Evolutionary conservation across 2,329 filamentous ascomycete species (phyloP).

Genomic region (Bipolaris sorokiniana): DNA sequence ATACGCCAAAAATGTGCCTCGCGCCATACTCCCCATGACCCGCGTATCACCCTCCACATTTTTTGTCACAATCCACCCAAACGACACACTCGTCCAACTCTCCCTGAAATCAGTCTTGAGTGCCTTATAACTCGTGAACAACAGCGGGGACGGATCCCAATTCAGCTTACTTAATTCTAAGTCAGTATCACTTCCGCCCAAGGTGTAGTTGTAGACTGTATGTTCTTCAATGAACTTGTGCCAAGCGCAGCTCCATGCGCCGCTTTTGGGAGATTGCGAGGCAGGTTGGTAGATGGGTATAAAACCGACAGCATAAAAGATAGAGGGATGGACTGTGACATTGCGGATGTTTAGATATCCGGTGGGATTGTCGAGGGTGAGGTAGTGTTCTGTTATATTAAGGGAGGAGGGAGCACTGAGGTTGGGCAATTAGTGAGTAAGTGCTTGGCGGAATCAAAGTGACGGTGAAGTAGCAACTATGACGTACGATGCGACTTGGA

Average conservation of each 20-base stretch:
- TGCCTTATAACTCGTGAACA: not conserved
- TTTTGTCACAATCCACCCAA: not conserved
- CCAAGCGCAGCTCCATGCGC: not conserved
- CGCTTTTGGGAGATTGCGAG: not conserved
- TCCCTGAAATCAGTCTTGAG: not conserved
- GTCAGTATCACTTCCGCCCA: not conserved
- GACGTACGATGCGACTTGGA: not conserved
- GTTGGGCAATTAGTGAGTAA: not conserved
- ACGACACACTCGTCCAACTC: not conserved
- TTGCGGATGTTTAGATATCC: not conserved
- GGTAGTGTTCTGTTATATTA: not conserved
- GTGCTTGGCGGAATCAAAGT: not conserved
- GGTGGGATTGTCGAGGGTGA: not conserved
- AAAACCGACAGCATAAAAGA: not conserved
- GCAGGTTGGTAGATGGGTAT: not conserved
- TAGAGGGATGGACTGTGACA: not conserved
- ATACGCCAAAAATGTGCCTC: not conserved
- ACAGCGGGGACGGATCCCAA: not conserved
- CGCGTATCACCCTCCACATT: not conserved
- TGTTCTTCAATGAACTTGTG: not conserved
- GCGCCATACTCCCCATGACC: not conserved
- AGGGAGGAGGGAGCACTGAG: not conserved
- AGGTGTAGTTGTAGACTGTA: not conserved
- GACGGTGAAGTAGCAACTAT: not conserved
- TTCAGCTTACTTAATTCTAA: not conserved